A percentile compares a stretch with the other conserved stretches of the same genome.
These are phyloP conservation scores for Microstegium vimineum DNA, from an alignment of 176 grass and related monocot species.

Conservation along the genomic window DNA sequence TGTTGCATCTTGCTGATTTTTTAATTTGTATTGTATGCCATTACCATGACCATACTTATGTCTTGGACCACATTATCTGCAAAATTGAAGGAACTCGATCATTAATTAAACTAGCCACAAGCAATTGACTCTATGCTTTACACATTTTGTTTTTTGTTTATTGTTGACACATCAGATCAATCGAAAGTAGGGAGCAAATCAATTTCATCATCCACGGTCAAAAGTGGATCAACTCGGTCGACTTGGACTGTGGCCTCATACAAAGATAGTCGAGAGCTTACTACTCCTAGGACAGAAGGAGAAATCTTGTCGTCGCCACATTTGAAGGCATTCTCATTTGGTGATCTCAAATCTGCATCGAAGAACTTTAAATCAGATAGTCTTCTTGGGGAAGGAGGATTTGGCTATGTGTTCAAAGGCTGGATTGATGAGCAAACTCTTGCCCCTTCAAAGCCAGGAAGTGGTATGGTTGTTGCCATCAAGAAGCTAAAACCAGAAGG, in stretches of 20 bases:
- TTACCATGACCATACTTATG: not conserved
- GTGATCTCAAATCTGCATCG: conserved; percentile 43
- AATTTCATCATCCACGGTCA: conserved; percentile 35
- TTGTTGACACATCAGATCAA: conserved; percentile 38
- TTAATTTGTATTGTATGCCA: not conserved
- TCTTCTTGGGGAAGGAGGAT: conserved; percentile 67
- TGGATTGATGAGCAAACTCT: conserved; percentile 64
- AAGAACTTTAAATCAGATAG: conserved; percentile 50
- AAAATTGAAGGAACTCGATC: not conserved
- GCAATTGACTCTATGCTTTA: conserved; percentile 8
- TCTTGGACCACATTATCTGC: not conserved
- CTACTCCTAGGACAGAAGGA: conserved; percentile 63
- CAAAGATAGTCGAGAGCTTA: conserved; percentile 42
- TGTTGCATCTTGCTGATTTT: not conserved
- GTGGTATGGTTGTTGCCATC: conserved; percentile 50
- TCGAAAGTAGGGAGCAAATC: conserved; percentile 55
- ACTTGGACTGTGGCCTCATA: conserved; percentile 53
- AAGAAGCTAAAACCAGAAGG: conserved; percentile 65
- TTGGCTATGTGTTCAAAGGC: conserved; percentile 66
- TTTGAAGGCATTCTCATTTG: conserved; percentile 45
- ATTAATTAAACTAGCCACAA: not conserved
- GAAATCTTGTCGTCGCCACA: conserved; percentile 58
- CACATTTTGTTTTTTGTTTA: not conserved
- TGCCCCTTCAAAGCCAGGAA: conserved; percentile 46
- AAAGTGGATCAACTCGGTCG: conserved; percentile 32